Evolutionary conservation across 148 eudicot genomes (phyloP).

Genomic region (Rhododendron ovatum): DNA sequence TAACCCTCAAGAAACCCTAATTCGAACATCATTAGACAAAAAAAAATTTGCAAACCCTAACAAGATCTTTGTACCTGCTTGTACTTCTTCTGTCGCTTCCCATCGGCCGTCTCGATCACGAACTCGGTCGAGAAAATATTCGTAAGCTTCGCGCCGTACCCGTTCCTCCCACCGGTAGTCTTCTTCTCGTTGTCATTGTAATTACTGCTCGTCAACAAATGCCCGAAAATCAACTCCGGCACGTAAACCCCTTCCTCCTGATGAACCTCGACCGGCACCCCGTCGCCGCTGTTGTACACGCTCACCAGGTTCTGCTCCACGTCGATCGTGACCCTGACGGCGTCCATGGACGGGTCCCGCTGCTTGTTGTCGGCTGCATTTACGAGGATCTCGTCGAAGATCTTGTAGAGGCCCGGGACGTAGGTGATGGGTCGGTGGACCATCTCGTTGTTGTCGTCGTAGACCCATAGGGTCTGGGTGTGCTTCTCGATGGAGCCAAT

Average conservation of each 20-base stretch:
- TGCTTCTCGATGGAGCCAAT: slow-evolving; percentile 82
- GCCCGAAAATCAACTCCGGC: slow-evolving; percentile 94
- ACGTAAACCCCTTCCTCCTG: slow-evolving; percentile 88
- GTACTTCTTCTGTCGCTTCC: slow-evolving; percentile 67
- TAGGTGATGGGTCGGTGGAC: slow-evolving; percentile 31
- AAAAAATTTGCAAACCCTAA: too few relatives aligned
- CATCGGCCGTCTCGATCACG: slow-evolving; percentile 89
- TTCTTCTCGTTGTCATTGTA: slow-evolving; percentile 78
- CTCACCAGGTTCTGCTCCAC: slow-evolving; percentile 44
- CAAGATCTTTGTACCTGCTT: slow-evolving; percentile 54
- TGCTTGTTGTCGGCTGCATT: slow-evolving; percentile 96
- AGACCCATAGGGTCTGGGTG: slow-evolving; percentile 71
- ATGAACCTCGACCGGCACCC: slow-evolving; percentile 88
- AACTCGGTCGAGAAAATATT: slow-evolving; percentile 91
- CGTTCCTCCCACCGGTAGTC: slow-evolving; percentile 97
- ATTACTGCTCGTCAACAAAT: slow-evolving; percentile 85
- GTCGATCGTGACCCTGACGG: slow-evolving; percentile 55
- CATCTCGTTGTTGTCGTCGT: slow-evolving; percentile 37
- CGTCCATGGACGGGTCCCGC: slow-evolving; percentile 74
- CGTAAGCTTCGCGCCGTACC: slow-evolving; percentile 92
- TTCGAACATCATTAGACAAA: too few relatives aligned
- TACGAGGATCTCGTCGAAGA: slow-evolving; percentile 90
- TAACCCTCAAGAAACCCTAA: too few relatives aligned
- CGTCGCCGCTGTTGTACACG: slow-evolving; percentile 79
- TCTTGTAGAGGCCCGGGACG: slow-evolving; percentile 93